A percentile compares a stretch with the other conserved stretches of the same genome.
Conservation (phyloP, 2,329 filamentous ascomycete genomes). For the Xylariaceae sp. region DNA sequence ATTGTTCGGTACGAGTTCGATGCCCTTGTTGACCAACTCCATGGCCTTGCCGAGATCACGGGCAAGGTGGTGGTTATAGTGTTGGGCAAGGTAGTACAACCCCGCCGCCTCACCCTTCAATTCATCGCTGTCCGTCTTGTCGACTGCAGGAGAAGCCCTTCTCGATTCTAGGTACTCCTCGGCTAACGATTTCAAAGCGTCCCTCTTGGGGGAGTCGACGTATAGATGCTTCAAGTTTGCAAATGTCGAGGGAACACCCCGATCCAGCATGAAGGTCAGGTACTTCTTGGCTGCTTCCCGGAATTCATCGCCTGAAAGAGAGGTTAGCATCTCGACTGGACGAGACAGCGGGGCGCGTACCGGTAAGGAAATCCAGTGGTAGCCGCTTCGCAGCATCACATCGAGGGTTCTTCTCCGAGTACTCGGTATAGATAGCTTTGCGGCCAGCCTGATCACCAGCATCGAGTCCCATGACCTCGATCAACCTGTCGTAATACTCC, state of each 20-base stretch:
- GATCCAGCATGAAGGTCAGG: slow-evolving; percentile 75
- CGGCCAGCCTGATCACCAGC: slow-evolving; percentile 52
- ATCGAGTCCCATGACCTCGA: slow-evolving; percentile 58
- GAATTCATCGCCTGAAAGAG: slow-evolving; percentile 64
- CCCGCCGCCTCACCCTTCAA: slow-evolving; percentile 67
- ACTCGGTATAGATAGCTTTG: slow-evolving; percentile 73
- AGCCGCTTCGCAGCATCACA: slow-evolving; percentile 80
- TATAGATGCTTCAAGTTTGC: slow-evolving; percentile 95
- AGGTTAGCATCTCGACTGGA: slow-evolving; percentile 2
- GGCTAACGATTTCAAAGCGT: slow-evolving; percentile 66
- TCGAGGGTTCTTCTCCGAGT: slow-evolving; percentile 71
- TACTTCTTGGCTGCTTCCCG: slow-evolving; percentile 70
- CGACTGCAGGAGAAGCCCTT: slow-evolving; percentile 25
- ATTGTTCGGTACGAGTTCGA: slow-evolving; percentile 69
- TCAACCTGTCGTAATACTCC: slow-evolving; percentile 73
- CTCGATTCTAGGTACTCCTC: slow-evolving; percentile 66
- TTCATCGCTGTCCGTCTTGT: slow-evolving; percentile 36
- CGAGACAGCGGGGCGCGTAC: slow-evolving; percentile 31
- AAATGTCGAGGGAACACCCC: slow-evolving; percentile 92
- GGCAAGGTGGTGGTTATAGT: slow-evolving; percentile 89
- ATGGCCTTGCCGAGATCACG: slow-evolving; percentile 76
- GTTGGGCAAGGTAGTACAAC: slow-evolving; percentile 89
- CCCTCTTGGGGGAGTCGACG: slow-evolving; percentile 66
- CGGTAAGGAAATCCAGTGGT: slow-evolving; percentile 81
- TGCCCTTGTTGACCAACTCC: slow-evolving; percentile 75